Base-by-base conservation (phyloP, 1,284 basidiomycete genomes). In the Takashimella koratensis region DNA sequence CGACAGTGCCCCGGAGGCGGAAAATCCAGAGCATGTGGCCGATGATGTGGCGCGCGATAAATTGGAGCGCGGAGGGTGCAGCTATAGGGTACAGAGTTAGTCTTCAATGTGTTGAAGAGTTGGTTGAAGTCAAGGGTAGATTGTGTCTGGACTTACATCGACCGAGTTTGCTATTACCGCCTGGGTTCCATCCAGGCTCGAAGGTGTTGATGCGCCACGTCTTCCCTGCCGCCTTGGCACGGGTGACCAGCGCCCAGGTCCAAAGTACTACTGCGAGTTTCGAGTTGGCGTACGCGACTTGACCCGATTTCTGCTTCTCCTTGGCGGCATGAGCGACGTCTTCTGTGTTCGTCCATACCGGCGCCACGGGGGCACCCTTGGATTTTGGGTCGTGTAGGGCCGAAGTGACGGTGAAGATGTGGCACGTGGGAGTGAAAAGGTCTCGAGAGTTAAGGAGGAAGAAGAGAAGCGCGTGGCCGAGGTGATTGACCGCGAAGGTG, bases 401-500 rank as follows among this genome's bases (percentile, higher is more conserved):
- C n/a, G 53, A 56, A 6, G 43, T 39, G 24, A 58, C 52, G 22
- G 56, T 21, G 41, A 58, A 36, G 52, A 65, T 54, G 3, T 52
- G 45, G 3, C 55, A 57, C 12, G 42, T 30, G 3, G 45, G 21
- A 3, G 53, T 40, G 16, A 59, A 43, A 4, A 47, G 43, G 40
- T 20, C 40, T 10, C 49, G 45, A 3, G 36, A 13, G 21, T 46
- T 49, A 30, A 66, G 51, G 22, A 60, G 53, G 48, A 64, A 62
- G 52, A 66, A 59, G 20, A 66, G 51, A 8, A 58, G 51, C 1
- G 60, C 54, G 26, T 66, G 58, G 19, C 60, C 59, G 21, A 60
- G 25, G 40, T 64, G 60, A 49, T 62, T 60, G 20, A 56, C 47
- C 3, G 62, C 62, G 51, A 66, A 62, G 25, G 54, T 60, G 20